Conservation (phyloP, 257 asterid genomes). For the Solanum pennellii region DNA sequence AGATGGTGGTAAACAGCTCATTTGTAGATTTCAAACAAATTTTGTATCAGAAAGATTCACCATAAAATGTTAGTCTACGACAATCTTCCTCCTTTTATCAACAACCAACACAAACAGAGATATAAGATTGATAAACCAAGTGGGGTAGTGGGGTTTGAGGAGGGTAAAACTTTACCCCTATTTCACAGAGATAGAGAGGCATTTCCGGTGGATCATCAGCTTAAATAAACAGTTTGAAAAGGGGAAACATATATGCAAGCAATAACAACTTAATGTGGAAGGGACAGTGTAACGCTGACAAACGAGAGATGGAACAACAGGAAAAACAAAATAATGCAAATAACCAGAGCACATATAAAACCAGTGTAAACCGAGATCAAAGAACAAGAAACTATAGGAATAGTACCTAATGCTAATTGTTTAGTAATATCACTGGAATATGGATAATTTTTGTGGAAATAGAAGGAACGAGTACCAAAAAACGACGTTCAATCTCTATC, state of each 20-base stretch:
- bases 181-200: background rate
- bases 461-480: background rate
- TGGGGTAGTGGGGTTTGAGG: background rate
- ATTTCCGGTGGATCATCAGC: background rate
- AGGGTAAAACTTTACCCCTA: background rate
- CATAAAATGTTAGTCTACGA: background rate
- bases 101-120: background rate
- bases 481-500: background rate
- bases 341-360: background rate
- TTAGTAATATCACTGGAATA: background rate
- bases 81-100: background rate
- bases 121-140: background rate
- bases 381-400: no score
- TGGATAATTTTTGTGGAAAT: background rate
- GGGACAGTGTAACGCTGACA: background rate
- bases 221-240: background rate
- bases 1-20: background rate
- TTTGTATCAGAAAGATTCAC: background rate
- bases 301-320: background rate
- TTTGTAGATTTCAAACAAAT: background rate
- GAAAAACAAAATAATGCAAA: background rate
- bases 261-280: background rate
- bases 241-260: background rate
- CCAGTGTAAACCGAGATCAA: background rate
- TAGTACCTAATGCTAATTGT: background rate